A percentile compares a stretch with the other conserved stretches of the same genome.
These are phyloP conservation scores for Omphalotus olearius DNA, from an alignment of 1,284 basidiomycete species.

Conservation along the genomic window DNA sequence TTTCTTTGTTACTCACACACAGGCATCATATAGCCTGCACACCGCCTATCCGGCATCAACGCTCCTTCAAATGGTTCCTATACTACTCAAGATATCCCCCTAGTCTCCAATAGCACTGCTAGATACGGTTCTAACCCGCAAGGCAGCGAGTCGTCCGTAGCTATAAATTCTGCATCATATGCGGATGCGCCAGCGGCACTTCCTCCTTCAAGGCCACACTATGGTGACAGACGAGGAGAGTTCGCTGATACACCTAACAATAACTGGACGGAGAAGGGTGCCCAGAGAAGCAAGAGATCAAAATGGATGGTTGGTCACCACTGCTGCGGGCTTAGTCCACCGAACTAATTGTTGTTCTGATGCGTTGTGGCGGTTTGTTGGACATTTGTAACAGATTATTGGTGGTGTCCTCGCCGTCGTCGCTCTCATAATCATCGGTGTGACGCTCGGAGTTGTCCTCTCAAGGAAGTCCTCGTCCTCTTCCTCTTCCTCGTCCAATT, in stretches of 20 bases:
- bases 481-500: slow-evolving; percentile 8
- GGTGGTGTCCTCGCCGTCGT: slow-evolving; percentile 27
- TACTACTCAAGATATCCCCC: neutral
- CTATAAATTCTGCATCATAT: neutral
- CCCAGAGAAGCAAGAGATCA: slow-evolving; percentile 4
- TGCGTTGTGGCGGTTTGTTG: neutral
- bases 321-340: neutral
- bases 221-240: slow-evolving; percentile 9
- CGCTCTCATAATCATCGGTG: slow-evolving; percentile 24
- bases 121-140: neutral
- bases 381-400: slow-evolving; percentile 23
- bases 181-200: neutral
- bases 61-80: neutral
- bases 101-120: neutral
- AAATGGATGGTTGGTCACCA: slow-evolving; percentile 7
- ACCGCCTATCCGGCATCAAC: slow-evolving; percentile 7
- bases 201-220: slow-evolving; percentile 3
- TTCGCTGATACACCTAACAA: slow-evolving; percentile 5
- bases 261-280: slow-evolving; percentile 4
- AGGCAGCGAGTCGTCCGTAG: neutral
- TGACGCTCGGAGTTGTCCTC: slow-evolving; percentile 23
- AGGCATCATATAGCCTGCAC: slow-evolving; percentile 4
- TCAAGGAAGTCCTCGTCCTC: slow-evolving; percentile 23
- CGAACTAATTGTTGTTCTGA: too few relatives aligned
- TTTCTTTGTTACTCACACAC: neutral